Evolutionary conservation across 108 stramenopile species (phyloP), one percentile per base, ranked within the genome.

Genomic region (Skeletonema menzelii): DNA sequence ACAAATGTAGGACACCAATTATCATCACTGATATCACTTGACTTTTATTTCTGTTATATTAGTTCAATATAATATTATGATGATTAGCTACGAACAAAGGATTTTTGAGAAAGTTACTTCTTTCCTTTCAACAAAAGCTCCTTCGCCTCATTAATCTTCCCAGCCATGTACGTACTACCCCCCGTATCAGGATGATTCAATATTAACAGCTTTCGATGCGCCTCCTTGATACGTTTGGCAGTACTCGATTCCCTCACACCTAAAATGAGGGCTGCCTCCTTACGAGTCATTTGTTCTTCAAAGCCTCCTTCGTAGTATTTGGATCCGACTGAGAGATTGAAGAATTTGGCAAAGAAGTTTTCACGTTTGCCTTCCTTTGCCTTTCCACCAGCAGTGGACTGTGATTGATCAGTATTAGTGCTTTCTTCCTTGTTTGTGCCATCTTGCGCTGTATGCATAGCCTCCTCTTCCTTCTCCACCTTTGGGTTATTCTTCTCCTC

Each of bases 181-280:
- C 99, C 99, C 15, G 92, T 94, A 84, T 99, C 99, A 7, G 99
- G 99, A 86, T 99, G 99, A 70, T 99, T 99, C 73, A 98, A 70
- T 67, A 99, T 88, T 27, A 98, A 67, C 12, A 99, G 76, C 61
- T 96, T 93, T 3, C 98, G 91, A 84, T 99, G 98, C 3, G 98
- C 97, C 55, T 98, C 98, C 75, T 97, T 98, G 58, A 99, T 95
- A 19, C 96, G 86, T 56, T 97, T 85, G 20, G 90, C 61, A 1
- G 90, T 76, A 3, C 93, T 89, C 15, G 91, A 91, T 76, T 99
- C 98, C 2, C 99, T 83, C 2, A 99, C 96, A 14, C 99, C 99
- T 32, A 99, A 76, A 69, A 99, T 98, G 32, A 99, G 80, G 0
- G 99, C 98, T 22, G 99, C 99, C 80, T 99, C 99, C 38, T 96